Conservation (phyloP, 805 yeast species). For the Hanseniaspora singularis region DNA sequence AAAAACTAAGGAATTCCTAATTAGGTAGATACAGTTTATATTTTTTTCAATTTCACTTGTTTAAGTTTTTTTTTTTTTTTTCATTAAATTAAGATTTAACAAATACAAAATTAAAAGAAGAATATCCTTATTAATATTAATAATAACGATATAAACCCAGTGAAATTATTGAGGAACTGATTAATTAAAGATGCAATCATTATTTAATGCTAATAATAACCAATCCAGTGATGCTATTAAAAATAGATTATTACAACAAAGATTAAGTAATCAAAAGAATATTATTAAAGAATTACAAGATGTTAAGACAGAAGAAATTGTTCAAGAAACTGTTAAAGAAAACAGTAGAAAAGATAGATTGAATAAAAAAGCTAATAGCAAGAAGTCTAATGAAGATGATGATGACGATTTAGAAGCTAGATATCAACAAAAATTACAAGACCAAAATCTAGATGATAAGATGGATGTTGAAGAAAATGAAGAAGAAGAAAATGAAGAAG, state of each 20-base stretch:
- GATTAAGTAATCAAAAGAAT: slow-evolving; percentile 19
- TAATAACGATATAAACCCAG: background rate
- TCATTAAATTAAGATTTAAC: background rate
- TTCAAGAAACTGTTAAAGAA: slow-evolving; percentile 10
- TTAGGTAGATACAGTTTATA: too few relatives aligned
- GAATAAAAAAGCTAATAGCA: slow-evolving; percentile 19
- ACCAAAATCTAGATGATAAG: slow-evolving; percentile 19
- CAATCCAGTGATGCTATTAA: slow-evolving; percentile 12
- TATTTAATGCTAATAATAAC: slow-evolving; percentile 10
- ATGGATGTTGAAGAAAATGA: slow-evolving; percentile 21
- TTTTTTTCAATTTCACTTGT: too few relatives aligned
- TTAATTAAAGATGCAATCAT: slow-evolving; percentile 4
- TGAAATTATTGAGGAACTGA: too few relatives aligned
- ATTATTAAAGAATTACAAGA: slow-evolving; percentile 18
- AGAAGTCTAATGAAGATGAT: slow-evolving; percentile 26
- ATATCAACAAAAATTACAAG: slow-evolving; percentile 41
- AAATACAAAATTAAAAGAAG: background rate
- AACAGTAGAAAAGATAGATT: slow-evolving; percentile 21
- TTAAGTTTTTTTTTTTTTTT: too few relatives aligned
- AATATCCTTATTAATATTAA: background rate
- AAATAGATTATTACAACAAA: slow-evolving; percentile 11
- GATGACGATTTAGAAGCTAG: slow-evolving; percentile 44
- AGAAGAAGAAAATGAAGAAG: slow-evolving; percentile 21
- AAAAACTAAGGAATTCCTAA: too few relatives aligned
- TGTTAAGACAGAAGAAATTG: slow-evolving; percentile 14